Evolutionary conservation across 768 basidiomycete genomes (phyloP).

Genomic region (Nevesoporus exiguus): DNA sequence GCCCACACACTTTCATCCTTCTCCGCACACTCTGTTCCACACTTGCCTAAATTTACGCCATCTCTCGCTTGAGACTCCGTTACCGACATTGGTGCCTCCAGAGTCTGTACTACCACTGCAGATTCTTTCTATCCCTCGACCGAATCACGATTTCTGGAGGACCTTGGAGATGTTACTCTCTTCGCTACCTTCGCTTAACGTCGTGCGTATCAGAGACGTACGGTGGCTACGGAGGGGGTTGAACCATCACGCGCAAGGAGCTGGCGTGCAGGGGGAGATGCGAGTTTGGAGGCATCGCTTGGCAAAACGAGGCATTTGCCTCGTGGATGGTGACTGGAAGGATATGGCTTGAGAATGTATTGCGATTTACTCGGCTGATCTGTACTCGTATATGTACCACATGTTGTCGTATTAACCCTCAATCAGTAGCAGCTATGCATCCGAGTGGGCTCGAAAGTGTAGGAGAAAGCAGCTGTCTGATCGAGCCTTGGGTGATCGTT

Average conservation of each 20-base stretch:
- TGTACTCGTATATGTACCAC: conserved; percentile 6
- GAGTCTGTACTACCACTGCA: conserved; percentile 38
- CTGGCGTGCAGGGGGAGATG: conserved; percentile 83
- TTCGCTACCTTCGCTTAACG: conserved; percentile 50
- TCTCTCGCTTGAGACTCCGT: conserved; percentile 67
- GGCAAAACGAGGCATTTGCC: conserved; percentile 49
- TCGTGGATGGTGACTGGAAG: conserved; percentile 75
- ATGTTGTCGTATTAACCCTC: conserved; percentile 1
- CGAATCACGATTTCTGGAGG: conserved; percentile 54
- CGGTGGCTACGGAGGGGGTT: conserved; percentile 72
- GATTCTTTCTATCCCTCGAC: conserved; percentile 75
- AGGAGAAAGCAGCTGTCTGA: no score
- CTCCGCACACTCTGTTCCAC: conserved; percentile 45
- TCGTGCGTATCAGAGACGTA: conserved; percentile 62
- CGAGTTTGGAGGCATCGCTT: conserved; percentile 67
- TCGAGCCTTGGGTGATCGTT: no score
- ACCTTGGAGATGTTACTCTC: conserved; percentile 55
- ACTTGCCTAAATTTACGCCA: conserved; percentile 57
- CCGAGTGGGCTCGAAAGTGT: neutral
- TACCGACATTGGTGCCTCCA: conserved; percentile 47
- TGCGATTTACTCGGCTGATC: conserved; percentile 6
- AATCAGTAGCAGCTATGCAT: neutral
- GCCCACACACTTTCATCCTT: conserved; percentile 58
- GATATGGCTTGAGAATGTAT: conserved; percentile 30
- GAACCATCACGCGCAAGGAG: conserved; percentile 57